A percentile compares a stretch with the other conserved stretches of the same genome.
phyloP scores from a whole-genome alignment of 2,329 filamentous ascomycete species.

The Neopestalotiopsis sp. region DNA sequence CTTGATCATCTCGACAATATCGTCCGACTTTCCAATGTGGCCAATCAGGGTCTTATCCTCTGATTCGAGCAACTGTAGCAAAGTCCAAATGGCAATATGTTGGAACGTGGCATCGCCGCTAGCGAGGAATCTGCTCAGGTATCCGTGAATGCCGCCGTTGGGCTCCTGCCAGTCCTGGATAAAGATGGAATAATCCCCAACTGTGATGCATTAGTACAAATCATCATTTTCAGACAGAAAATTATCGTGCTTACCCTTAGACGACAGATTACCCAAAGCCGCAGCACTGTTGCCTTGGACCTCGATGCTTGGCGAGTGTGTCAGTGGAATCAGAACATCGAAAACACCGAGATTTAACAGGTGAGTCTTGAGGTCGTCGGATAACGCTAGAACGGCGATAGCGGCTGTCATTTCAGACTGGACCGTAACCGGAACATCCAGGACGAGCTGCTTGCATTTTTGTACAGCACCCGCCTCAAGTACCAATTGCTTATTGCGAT shows the following conservation, averaged over 20 bases:
- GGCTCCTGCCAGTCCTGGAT: slow-evolving; percentile 93
- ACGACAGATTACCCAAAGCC: slow-evolving; percentile 92
- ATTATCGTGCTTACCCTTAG: slow-evolving; percentile 73
- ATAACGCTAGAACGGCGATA: slow-evolving; percentile 92
- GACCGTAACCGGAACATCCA: slow-evolving; percentile 91
- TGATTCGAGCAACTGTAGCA: slow-evolving; percentile 93
- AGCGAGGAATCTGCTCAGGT: slow-evolving; percentile 88
- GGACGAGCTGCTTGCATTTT: slow-evolving; percentile 96
- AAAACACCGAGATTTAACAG: slow-evolving; percentile 92
- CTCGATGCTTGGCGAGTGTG: slow-evolving; percentile 93
- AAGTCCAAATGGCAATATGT: slow-evolving; percentile 98
- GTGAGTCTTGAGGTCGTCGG: slow-evolving; percentile 93
- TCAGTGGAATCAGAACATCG: slow-evolving; percentile 93
- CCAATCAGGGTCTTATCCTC: slow-evolving; percentile 89
- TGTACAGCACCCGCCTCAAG: slow-evolving; percentile 95
- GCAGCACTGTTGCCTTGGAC: slow-evolving; percentile 98
- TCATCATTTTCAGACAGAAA: neutral
- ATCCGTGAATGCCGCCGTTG: slow-evolving; percentile 93
- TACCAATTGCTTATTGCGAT: slow-evolving; percentile 97
- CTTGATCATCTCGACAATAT: slow-evolving; percentile 91
- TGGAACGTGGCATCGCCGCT: slow-evolving; percentile 98
- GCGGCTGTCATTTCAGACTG: slow-evolving; percentile 99
- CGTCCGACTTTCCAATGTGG: slow-evolving; percentile 86
- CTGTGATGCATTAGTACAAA: slow-evolving; percentile 50
- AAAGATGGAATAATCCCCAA: slow-evolving; percentile 96